A percentile compares a stretch with the other conserved stretches of the same genome.
Conservation (phyloP, 768 basidiomycete species). For the Udeniomyces megalosporus region DNA sequence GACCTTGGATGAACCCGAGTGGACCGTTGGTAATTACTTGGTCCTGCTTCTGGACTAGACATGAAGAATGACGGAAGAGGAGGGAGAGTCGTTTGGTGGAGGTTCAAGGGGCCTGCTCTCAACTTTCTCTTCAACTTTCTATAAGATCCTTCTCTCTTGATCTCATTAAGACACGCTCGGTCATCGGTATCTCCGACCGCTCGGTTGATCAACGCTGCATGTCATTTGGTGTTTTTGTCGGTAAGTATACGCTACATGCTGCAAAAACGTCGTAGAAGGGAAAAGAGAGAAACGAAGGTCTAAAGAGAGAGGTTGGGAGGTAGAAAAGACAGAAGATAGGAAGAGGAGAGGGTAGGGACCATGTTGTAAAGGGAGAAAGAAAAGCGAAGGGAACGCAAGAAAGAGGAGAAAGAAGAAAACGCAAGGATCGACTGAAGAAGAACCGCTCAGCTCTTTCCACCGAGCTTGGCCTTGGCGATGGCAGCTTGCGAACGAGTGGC, state of each 20-base stretch:
- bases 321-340: neutral
- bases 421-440: neutral
- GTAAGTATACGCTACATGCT: too few species aligned
- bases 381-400: neutral
- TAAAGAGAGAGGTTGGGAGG: neutral
- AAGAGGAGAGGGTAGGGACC: neutral
- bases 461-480: constrained; percentile 16
- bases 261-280: neutral
- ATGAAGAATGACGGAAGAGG: too few species aligned
- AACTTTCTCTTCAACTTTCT: neutral
- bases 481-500: constrained; percentile 16
- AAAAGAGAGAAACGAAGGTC: neutral
- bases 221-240: too few species aligned
- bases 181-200: neutral
- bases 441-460: constrained; percentile 7
- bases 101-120: too few species aligned
- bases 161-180: neutral
- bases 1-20: too few species aligned
- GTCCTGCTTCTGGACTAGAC: too few species aligned
- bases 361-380: neutral
- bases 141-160: neutral
- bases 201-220: neutral
- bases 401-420: neutral
- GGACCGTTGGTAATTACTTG: too few species aligned
- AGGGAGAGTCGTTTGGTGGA: too few species aligned